Conservation (phyloP, 495 filamentous ascomycete genomes). For the Penicillium angulare region DNA sequence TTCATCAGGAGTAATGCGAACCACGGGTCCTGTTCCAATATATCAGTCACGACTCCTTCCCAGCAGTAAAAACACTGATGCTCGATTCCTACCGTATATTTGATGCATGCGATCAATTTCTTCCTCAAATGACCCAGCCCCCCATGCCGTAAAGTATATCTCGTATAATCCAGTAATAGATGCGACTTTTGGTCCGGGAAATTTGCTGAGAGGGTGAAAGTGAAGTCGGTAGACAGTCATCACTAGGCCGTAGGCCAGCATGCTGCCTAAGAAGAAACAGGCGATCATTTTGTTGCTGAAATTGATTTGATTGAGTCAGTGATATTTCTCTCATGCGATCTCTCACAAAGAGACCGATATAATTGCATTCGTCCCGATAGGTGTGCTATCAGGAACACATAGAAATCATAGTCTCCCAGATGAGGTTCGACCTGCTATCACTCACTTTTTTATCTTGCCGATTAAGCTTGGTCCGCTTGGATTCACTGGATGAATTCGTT, state of each 20-base stretch:
- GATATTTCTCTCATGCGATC: no score
- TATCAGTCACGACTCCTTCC: no score
- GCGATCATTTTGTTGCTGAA: no score
- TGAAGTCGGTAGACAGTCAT: slow-evolving; percentile 32
- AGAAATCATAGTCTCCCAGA: no score
- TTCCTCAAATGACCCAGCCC: slow-evolving; percentile 35
- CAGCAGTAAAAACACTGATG: no score
- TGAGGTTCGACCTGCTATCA: no score
- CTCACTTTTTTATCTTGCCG: no score
- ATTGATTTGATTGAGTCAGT: no score
- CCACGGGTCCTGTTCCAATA: slow-evolving; percentile 20
- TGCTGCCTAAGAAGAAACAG: slow-evolving; percentile 24
- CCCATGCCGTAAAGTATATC: slow-evolving; percentile 44
- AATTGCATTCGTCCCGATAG: no score
- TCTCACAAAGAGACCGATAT: no score
- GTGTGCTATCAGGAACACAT: no score
- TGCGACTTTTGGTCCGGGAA: slow-evolving; percentile 48
- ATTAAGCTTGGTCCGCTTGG: not conserved
- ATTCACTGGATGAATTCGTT: not conserved
- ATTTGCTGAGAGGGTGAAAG: slow-evolving; percentile 38
- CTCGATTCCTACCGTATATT: slow-evolving; percentile 26
- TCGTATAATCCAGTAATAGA: slow-evolving; percentile 46
- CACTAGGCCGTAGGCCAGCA: slow-evolving; percentile 22
- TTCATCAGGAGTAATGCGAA: slow-evolving; percentile 28
- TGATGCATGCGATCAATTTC: slow-evolving; percentile 46